phyloP scores from a whole-genome alignment of 331 rosid species.

The Saraca asoca region DNA sequence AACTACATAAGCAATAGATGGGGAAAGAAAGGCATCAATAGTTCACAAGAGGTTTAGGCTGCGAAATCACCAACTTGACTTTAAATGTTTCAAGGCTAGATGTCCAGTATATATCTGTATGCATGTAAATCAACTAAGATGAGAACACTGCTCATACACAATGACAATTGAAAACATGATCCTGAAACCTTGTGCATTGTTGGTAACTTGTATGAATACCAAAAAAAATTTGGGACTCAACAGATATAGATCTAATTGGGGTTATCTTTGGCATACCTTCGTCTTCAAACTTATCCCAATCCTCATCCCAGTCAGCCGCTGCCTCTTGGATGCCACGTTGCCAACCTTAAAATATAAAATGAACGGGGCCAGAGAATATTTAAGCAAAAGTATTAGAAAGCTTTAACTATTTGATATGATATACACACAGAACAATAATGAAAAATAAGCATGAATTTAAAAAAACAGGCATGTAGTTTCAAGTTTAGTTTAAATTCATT shows the following conservation, averaged over 20 bases:
- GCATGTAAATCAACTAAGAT: constrained; percentile 2
- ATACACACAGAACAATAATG: neutral
- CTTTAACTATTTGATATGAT: neutral
- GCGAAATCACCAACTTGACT: neutral
- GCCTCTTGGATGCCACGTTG: constrained; percentile 88
- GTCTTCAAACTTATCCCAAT: constrained; percentile 93
- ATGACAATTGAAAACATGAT: constrained; percentile 13
- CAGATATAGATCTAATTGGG: constrained; percentile 11
- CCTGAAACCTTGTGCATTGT: constrained; percentile 19
- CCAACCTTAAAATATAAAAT: constrained; percentile 67
- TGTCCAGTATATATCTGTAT: neutral
- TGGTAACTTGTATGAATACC: neutral
- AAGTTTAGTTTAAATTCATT: neutral
- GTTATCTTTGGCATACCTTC: constrained; percentile 65
- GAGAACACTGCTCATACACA: constrained; percentile 14
- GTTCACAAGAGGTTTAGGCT: neutral
- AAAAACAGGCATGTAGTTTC: constrained; percentile 3
- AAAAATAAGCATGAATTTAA: constrained; percentile 12
- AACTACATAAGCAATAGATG: no score
- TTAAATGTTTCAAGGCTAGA: constrained; percentile 2
- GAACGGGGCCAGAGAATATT: constrained; percentile 28
- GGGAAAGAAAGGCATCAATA: no score
- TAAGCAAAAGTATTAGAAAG: constrained; percentile 20
- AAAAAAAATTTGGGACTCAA: constrained; percentile 4
- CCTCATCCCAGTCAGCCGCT: constrained; percentile 96